These are phyloP conservation scores for Litsea cubeba DNA, from an alignment of 164 flowering plant species.

Conservation along the genomic window DNA sequence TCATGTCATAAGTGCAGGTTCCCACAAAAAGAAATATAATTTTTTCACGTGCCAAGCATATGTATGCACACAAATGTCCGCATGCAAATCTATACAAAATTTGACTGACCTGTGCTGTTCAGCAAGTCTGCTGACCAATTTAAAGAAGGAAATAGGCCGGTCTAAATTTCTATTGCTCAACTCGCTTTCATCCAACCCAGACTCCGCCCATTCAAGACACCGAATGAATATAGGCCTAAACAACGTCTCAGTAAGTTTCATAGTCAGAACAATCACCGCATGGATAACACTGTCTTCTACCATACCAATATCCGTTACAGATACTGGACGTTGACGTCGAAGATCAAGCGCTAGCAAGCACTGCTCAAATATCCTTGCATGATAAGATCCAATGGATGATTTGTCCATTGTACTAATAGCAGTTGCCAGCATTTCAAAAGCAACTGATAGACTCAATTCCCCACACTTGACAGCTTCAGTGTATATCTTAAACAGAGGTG, in stretches of 20 bases:
- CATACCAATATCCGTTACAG: slow-evolving; percentile 42
- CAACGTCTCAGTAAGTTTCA: slow-evolving; percentile 84
- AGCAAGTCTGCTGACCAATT: slow-evolving; percentile 66
- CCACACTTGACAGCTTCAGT: slow-evolving; percentile 52
- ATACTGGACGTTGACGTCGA: slow-evolving; percentile 54
- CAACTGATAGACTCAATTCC: slow-evolving; percentile 49
- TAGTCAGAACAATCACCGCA: slow-evolving; percentile 57
- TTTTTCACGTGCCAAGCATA: too few relatives aligned
- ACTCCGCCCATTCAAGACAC: slow-evolving; percentile 85
- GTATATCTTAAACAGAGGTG: slow-evolving; percentile 54
- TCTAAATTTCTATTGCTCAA: slow-evolving; percentile 21
- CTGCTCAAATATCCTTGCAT: slow-evolving; percentile 59
- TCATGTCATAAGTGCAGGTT: too few relatives aligned
- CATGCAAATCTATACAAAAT: too few relatives aligned
- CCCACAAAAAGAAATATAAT: too few relatives aligned
- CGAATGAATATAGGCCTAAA: slow-evolving; percentile 79
- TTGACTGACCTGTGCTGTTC: slow-evolving; percentile 69
- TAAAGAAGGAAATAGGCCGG: slow-evolving; percentile 66
- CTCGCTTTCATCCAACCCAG: slow-evolving; percentile 35
- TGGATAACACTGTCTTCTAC: slow-evolving; percentile 61
- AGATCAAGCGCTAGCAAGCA: slow-evolving; percentile 86
- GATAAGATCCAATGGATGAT: slow-evolving; percentile 45
- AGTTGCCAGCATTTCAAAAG: slow-evolving; percentile 62
- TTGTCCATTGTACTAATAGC: slow-evolving; percentile 59
- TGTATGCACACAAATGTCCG: too few relatives aligned